Conservation (phyloP, 371 early-diverging fungal genomes). For the Mucor sp. region DNA sequence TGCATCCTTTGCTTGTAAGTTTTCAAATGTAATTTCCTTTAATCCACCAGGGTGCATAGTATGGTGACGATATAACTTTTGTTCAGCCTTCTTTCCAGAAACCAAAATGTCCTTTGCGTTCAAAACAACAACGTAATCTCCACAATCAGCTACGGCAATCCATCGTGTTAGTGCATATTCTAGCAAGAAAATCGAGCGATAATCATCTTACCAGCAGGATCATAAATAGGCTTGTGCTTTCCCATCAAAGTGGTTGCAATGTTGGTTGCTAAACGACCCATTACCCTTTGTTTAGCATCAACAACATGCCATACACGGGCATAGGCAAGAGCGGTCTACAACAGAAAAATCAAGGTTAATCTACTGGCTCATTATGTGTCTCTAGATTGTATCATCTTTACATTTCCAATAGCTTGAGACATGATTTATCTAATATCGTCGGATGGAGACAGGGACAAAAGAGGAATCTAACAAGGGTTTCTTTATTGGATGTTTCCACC, state of each 20-base stretch:
- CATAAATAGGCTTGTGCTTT: constrained; percentile 96
- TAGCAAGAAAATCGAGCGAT: background rate
- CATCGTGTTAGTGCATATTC: background rate
- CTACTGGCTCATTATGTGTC: background rate
- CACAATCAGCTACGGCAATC: constrained; percentile 79
- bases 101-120: constrained; percentile 87
- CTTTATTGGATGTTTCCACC: background rate
- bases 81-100: constrained; percentile 86
- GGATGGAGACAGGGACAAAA: constrained; percentile 15
- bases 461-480: constrained; percentile 7
- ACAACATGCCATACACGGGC: constrained; percentile 96
- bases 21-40: constrained; percentile 78
- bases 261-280: constrained; percentile 87
- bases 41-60: constrained; percentile 92
- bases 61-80: constrained; percentile 92
- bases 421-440: constrained; percentile 24
- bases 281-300: constrained; percentile 87
- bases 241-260: constrained; percentile 96
- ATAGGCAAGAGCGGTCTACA: constrained; percentile 88
- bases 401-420: constrained; percentile 73
- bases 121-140: constrained; percentile 97
- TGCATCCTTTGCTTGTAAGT: constrained; percentile 79
- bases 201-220: constrained; percentile 78
- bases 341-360: background rate
- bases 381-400: constrained; percentile 24